phyloP scores from a whole-genome alignment of 192 early-diverging fungal genomes.

The Backusella australiensis region DNA sequence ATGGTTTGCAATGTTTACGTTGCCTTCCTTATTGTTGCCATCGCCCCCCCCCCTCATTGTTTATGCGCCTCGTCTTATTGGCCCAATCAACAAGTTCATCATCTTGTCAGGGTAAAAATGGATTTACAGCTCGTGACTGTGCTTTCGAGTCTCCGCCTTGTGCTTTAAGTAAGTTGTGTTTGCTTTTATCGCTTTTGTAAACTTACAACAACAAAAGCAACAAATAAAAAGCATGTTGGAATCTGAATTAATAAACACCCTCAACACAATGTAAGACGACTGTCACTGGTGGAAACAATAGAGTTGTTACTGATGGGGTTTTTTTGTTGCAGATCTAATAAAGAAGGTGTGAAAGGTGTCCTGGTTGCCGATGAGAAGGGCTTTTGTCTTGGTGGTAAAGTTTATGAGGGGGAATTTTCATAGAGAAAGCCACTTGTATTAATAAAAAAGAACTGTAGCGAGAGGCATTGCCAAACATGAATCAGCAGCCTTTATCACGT shows the following conservation, averaged over 20 bases:
- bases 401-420: neutral
- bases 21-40: too few relatives aligned
- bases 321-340: neutral
- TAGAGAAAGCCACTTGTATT: neutral
- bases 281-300: neutral
- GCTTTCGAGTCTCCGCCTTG: neutral
- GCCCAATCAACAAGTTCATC: too few relatives aligned
- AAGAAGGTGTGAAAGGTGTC: constrained; percentile 29
- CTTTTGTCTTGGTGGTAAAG: constrained; percentile 27
- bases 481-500: constrained; percentile 21
- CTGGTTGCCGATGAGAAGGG: constrained; percentile 25
- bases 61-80: too few relatives aligned
- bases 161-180: neutral
- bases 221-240: neutral
- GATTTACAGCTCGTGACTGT: neutral
- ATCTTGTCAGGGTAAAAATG: too few relatives aligned
- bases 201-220: too few relatives aligned
- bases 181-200: too few relatives aligned
- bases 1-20: too few relatives aligned
- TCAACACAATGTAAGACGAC: neutral
- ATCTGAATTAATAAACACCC: constrained; percentile 16
- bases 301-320: neutral
- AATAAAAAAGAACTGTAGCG: neutral
- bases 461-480: constrained; percentile 24
- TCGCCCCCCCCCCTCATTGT: too few relatives aligned